Evolutionary conservation across 306 rosid genomes (phyloP).

Genomic region (Lupinus albus): DNA sequence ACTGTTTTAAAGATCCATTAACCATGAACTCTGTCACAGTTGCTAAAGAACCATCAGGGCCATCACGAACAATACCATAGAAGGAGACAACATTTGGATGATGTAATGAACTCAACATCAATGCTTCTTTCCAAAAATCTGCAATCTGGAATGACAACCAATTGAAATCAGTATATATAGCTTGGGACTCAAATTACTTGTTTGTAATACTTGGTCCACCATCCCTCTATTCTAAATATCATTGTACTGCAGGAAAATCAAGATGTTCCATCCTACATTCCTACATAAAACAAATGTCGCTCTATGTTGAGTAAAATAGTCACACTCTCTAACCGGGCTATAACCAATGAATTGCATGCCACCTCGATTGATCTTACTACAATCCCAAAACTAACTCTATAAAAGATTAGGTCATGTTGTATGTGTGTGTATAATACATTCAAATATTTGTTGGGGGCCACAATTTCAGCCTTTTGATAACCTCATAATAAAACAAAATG

Average conservation of each 20-base stretch:
- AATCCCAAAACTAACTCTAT: conserved; percentile 31
- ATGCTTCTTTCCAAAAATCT: conserved; percentile 99
- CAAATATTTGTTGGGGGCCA: conserved; percentile 10
- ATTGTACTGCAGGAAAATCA: conserved; percentile 8
- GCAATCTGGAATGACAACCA: conserved; percentile 63
- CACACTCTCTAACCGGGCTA: conserved; percentile 19
- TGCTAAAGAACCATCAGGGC: conserved; percentile 97
- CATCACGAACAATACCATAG: conserved; percentile 98
- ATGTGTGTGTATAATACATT: background rate
- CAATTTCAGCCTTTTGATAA: conserved; percentile 11
- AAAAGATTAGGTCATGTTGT: background rate
- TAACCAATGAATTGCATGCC: background rate
- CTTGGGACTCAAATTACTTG: conserved; percentile 7
- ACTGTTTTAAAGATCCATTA: conserved; percentile 97
- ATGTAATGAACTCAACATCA: conserved; percentile 88
- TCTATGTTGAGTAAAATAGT: conserved; percentile 5
- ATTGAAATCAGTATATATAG: conserved; percentile 39
- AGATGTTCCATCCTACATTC: conserved; percentile 20
- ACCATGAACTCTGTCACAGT: conserved; percentile 98
- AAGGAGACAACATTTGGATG: conserved; percentile 99
- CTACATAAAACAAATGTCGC: conserved; percentile 4
- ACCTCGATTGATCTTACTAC: conserved; percentile 22
- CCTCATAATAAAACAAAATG: conserved; percentile 7
- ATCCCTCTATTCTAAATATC: conserved; percentile 10
- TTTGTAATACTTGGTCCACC: conserved; percentile 6